phyloP scores from a whole-genome alignment of 257 asterid species.

The Gardenia jasminoides region DNA sequence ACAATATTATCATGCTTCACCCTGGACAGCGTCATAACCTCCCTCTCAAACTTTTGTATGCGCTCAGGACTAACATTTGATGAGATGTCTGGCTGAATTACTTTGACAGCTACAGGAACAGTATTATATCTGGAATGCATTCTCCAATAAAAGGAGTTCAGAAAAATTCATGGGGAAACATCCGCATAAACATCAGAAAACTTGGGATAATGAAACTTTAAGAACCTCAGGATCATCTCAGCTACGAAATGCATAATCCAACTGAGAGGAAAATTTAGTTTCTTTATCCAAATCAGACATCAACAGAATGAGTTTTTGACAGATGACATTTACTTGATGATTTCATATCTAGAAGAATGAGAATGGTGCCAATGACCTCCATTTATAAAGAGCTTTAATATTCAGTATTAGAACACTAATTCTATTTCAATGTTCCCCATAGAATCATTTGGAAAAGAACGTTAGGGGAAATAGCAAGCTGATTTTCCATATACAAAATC shows the following conservation, averaged over 20 bases:
- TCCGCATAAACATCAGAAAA: not conserved
- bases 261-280: not conserved
- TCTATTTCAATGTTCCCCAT: not conserved
- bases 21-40: constrained; percentile 52
- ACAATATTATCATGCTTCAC: constrained; percentile 58
- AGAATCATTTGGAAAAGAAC: not conserved
- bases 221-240: not conserved
- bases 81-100: constrained; percentile 43
- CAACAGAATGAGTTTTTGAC: not conserved
- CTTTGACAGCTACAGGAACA: constrained; percentile 53
- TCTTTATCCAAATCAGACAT: too few species aligned
- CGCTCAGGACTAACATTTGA: constrained; percentile 40
- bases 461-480: not conserved
- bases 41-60: constrained; percentile 44
- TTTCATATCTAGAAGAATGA: not conserved
- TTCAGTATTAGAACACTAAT: not conserved
- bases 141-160: constrained; percentile 14
- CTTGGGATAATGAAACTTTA: not conserved
- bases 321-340: too few species aligned
- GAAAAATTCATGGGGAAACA: not conserved
- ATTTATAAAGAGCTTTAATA: not conserved
- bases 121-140: constrained; percentile 42
- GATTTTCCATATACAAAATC: not conserved
- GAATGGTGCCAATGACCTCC: not conserved
- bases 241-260: not conserved